Evolutionary conservation across 78 protist genomes (phyloP), one percentile per base, ranked within the genome.

Genomic region (Trichosphaerium sp.): DNA sequence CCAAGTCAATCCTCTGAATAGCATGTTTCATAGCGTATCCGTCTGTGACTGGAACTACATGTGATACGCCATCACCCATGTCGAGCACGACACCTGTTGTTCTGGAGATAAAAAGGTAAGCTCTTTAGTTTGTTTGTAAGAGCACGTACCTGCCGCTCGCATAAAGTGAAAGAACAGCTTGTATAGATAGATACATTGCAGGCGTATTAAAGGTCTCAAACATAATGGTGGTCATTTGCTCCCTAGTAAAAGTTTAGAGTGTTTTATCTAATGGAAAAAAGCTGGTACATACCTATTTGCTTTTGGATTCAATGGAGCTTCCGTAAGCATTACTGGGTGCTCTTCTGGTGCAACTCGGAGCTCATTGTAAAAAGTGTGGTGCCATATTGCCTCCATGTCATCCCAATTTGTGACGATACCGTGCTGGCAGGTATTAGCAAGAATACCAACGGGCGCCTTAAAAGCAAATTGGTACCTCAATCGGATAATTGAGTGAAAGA

Each of bases 181-280:
- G 84, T 6, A 73, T 78, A 14, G 60, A 71, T 23, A 91, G 68
- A 70, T 70, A 85, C 56, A 83, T 1, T 10, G 85, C 90, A 0
- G 92, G 92, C 23, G 37, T 66, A 51, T 59, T 42, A 74, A 91
- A 87, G 26, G 83, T 66, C 55, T 91, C 96, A 51, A 91, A 91
- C 87, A 87, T 70, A 41, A 88, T 78, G n/a, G 75, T 39, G 25
- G 64, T 34, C 74, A 80, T 75, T 58, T 57, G 60, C 67, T 84
- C 90, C 41, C 85, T 61, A 38, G n/a, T n/a, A n/a, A n/a, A n/a
- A n/a, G n/a, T n/a, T n/a, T n/a, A n/a, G n/a, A n/a, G n/a, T n/a
- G n/a, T n/a, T n/a, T n/a, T n/a, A n/a, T n/a, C n/a, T n/a, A n/a
- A n/a, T n/a, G n/a, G n/a, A n/a, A n/a, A 67, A 77, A 42, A 28